phyloP scores from a whole-genome alignment of 2,329 filamentous ascomycete species.

The Trichoderma atroviride region DNA sequence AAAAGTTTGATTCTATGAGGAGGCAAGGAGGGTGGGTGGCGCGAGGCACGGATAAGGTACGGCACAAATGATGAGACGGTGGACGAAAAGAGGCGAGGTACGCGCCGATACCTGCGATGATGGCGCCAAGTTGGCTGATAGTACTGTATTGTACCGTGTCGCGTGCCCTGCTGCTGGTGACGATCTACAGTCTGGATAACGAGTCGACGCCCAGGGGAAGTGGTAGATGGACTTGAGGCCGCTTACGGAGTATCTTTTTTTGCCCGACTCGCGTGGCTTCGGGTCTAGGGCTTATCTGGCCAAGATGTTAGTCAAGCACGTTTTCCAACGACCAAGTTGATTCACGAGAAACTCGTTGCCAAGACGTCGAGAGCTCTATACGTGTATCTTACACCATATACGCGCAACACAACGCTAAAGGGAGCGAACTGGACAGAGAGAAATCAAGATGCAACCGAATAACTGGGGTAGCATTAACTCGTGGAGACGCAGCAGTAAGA shows the following conservation, averaged over 20 bases:
- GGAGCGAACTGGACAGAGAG: not conserved
- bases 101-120: not conserved
- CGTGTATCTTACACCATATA: not conserved
- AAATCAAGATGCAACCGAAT: not conserved
- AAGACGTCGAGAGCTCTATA: not conserved
- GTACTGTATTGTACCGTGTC: not conserved
- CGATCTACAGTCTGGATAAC: constrained; percentile 6
- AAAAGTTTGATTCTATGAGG: not conserved
- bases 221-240: not conserved
- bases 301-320: not conserved
- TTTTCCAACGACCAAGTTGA: not conserved
- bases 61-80: not conserved
- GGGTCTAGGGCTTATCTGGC: constrained; percentile 15
- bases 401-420: not conserved
- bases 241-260: constrained; percentile 13
- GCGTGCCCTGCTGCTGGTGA: not conserved
- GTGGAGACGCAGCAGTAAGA: constrained; percentile 8
- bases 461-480: not conserved
- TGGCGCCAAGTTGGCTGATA: not conserved
- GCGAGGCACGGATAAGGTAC: constrained; percentile 18
- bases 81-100: not conserved
- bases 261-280: not conserved
- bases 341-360: not conserved
- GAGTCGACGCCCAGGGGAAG: not conserved
- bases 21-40: constrained; percentile 5